A percentile compares a stretch with the other conserved stretches of the same genome.
phyloP scores from a whole-genome alignment of 2,329 filamentous ascomycete species.

The Clathrospora elynae region DNA sequence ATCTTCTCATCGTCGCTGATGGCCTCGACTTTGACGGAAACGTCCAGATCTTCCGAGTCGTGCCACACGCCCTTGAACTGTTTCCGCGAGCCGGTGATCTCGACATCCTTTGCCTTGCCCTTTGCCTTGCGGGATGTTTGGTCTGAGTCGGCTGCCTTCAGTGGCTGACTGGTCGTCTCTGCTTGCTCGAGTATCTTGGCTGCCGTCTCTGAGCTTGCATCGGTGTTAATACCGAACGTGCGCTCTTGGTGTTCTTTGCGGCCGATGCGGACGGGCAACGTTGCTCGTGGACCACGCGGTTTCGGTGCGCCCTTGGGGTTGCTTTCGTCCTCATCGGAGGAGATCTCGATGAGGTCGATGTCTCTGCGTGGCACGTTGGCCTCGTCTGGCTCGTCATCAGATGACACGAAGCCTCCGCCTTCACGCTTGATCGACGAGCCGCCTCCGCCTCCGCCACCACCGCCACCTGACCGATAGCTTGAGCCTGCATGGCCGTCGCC shows the following conservation, averaged over 20 bases:
- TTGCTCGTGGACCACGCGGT: constrained; percentile 28
- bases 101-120: constrained; percentile 51
- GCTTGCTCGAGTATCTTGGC: constrained; percentile 48
- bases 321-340: constrained; percentile 57
- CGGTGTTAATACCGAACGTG: constrained; percentile 59
- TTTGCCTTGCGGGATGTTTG: constrained; percentile 42
- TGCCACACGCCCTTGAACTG: constrained; percentile 54
- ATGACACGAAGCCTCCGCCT: constrained; percentile 52
- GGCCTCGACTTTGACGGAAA: constrained; percentile 60
- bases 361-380: constrained; percentile 53
- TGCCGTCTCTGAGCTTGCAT: constrained; percentile 55
- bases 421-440: constrained; percentile 32
- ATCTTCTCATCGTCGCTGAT: constrained; percentile 53
- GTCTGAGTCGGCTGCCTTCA: constrained; percentile 23
- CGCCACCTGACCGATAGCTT: constrained; percentile 21
- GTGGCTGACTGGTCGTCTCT: constrained; percentile 37
- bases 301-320: constrained; percentile 28
- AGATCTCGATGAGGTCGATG: constrained; percentile 65
- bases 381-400: constrained; percentile 59
- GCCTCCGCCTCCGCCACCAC: constrained; percentile 15
- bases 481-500: constrained; percentile 29
- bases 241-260: constrained; percentile 62
- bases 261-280: constrained; percentile 59
- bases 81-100: constrained; percentile 50
- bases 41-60: constrained; percentile 47